phyloP scores from a whole-genome alignment of 768 basidiomycete genomes.

The Pleurotus cornucopiae region DNA sequence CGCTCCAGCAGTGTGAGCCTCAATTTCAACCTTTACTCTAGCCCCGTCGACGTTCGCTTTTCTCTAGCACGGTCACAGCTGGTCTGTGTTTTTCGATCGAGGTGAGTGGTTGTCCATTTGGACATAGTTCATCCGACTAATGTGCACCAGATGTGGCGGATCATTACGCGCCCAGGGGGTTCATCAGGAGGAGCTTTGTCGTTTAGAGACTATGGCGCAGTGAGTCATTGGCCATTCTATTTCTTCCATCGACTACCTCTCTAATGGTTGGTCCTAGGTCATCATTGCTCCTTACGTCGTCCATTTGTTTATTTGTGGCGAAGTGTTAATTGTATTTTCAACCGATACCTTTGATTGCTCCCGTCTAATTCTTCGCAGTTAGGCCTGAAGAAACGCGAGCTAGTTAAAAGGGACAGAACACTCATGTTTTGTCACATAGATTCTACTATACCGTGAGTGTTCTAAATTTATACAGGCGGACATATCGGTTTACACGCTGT shows the following conservation, averaged over 20 bases:
- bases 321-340: not conserved
- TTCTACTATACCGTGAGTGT: not conserved
- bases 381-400: not conserved
- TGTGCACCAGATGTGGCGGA: not conserved
- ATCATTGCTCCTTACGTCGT: not conserved
- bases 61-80: not conserved
- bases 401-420: not conserved
- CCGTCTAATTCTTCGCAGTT: not conserved
- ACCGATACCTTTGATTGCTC: too few species aligned
- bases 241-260: too few species aligned
- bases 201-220: too few species aligned
- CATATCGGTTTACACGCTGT: not conserved
- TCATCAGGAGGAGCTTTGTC: too few species aligned
- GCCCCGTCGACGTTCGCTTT: too few species aligned
- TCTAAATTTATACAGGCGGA: too few species aligned
- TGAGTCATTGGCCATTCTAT: too few species aligned
- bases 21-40: too few species aligned
- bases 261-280: not conserved
- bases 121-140: too few species aligned
- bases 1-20: not conserved
- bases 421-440: conserved; percentile 2
- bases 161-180: not conserved
- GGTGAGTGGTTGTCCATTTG: not conserved
- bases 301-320: not conserved
- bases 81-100: not conserved